Percentiles rank a stretch among this genome's conserved stretches.
These are phyloP conservation scores for Aquilaria sinensis DNA, from an alignment of 345 rosid genomes.

Conservation along the genomic window DNA sequence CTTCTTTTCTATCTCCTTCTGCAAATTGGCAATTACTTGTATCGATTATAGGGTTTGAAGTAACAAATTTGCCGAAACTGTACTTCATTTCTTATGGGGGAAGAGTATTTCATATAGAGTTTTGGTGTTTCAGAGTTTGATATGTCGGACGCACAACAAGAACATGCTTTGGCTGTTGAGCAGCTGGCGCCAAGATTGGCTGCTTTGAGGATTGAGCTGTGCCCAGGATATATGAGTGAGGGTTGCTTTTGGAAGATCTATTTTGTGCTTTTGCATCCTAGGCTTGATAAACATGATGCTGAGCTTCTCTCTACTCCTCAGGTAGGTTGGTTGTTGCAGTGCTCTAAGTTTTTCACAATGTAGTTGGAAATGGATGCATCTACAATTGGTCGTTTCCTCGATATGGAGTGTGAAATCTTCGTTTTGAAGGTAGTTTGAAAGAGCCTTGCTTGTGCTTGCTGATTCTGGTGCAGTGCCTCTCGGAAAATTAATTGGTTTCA, in stretches of 20 bases:
- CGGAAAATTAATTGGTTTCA: too few species aligned
- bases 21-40: background rate
- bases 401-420: too few species aligned
- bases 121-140: constrained; percentile 55
- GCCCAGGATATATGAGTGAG: constrained; percentile 88
- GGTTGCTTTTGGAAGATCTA: constrained; percentile 96
- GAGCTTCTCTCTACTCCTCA: constrained; percentile 70
- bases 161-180: constrained; percentile 88
- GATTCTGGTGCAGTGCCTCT: too few species aligned
- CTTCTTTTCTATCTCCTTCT: background rate
- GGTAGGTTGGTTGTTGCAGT: constrained; percentile 30
- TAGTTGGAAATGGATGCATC: too few species aligned
- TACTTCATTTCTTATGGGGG: background rate
- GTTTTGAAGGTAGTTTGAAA: too few species aligned
- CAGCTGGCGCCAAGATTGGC: constrained; percentile 72
- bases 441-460: too few species aligned
- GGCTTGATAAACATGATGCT: constrained; percentile 73
- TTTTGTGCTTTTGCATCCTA: constrained; percentile 82
- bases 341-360: too few species aligned
- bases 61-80: background rate
- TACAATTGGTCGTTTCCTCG: too few species aligned
- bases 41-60: background rate
- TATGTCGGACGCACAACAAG: constrained; percentile 90
- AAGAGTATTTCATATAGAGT: too few species aligned
- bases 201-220: constrained; percentile 78